phyloP scores from a whole-genome alignment of 176 grass and related monocot species.

The Ensete glaucum region DNA sequence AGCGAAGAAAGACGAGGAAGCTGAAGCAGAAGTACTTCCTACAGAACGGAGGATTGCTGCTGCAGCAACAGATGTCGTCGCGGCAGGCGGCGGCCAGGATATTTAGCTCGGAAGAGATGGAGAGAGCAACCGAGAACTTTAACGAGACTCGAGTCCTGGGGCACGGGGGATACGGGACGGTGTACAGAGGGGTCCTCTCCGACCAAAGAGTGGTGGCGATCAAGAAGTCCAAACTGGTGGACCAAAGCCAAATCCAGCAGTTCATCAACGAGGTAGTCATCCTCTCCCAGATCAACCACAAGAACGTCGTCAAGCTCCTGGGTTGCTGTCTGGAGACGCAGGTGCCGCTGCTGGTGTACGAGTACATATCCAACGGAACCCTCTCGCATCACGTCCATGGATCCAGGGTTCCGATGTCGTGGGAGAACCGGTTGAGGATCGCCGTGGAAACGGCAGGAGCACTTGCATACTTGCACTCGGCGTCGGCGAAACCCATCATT shows the following conservation, averaged over 20 bases:
- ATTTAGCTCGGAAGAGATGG: slow-evolving; percentile 40
- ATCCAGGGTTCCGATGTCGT: neutral
- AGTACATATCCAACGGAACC: slow-evolving; percentile 52
- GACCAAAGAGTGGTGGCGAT: slow-evolving; percentile 27
- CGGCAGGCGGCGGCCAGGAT: slow-evolving; percentile 22
- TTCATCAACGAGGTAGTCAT: slow-evolving; percentile 51
- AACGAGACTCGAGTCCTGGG: slow-evolving; percentile 29
- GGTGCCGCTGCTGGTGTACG: slow-evolving; percentile 46
- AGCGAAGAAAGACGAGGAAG: slow-evolving; percentile 16
- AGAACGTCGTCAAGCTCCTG: slow-evolving; percentile 46
- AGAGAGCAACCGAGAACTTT: slow-evolving; percentile 29
- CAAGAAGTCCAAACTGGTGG: slow-evolving; percentile 47
- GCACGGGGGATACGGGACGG: slow-evolving; percentile 32
- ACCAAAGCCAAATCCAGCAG: slow-evolving; percentile 42
- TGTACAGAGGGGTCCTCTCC: slow-evolving; percentile 35
- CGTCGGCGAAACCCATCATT: slow-evolving; percentile 32
- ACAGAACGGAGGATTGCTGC: slow-evolving; percentile 40
- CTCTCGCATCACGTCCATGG: slow-evolving; percentile 47
- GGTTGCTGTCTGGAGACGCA: slow-evolving; percentile 42
- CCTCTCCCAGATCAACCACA: slow-evolving; percentile 33
- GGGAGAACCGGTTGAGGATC: slow-evolving; percentile 37
- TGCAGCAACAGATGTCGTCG: slow-evolving; percentile 37
- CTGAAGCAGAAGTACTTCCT: slow-evolving; percentile 31
- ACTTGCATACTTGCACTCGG: slow-evolving; percentile 37
- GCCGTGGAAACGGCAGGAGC: slow-evolving; percentile 32